Evolutionary conservation across 2,329 filamentous ascomycete species (phyloP), one percentile per base, ranked within the genome.

Genomic region (Sarocladium kiliense): DNA sequence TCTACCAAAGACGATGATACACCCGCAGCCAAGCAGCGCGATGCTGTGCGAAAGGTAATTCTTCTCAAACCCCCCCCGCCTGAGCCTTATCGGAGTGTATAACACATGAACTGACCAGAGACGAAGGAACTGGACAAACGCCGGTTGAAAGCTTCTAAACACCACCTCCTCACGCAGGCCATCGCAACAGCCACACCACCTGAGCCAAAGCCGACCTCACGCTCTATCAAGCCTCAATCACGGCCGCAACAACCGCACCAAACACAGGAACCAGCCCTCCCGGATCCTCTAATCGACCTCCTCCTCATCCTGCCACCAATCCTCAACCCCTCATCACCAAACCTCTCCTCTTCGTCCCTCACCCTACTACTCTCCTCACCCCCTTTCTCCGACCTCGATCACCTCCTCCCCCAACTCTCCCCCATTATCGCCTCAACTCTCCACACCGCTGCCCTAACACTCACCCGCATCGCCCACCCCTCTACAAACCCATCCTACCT

Each of bases 271-370:
- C 12, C 3, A 21, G 39, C 3, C n/a, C 67, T 75, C 3, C 73
- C 77, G 2, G 68, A 72, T 9, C 71, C 76, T 11, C 74, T 84
- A 3, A 58, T 78, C 50, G 77, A 84, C 58, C 72, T 84, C 10
- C 72, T 86, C 45, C 63, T 82, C 44, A 70, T 86, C 18, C 73
- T 86, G 3, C 78, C 79, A 0, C 67, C 78, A 0, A 70, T 82
- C 32, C 69, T 79, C 9, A 66, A 68, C 37, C 60, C 71, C 16
- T 27, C 32, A 64, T 68, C 2, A 63, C 70, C 16, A 59, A 66
- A n/a, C 57, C 66, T 44, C 27, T 14, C 23, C 26, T 18, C 37
- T 18, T 2, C 64, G 78, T 1, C 58, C 73, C 0, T 71, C 1
- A 59, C 68, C 1, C 65, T 80, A 2, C 68, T 86, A 2, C 72